Conservation (phyloP, 352 stramenopile species). For the Nothophytophthora sp. region DNA sequence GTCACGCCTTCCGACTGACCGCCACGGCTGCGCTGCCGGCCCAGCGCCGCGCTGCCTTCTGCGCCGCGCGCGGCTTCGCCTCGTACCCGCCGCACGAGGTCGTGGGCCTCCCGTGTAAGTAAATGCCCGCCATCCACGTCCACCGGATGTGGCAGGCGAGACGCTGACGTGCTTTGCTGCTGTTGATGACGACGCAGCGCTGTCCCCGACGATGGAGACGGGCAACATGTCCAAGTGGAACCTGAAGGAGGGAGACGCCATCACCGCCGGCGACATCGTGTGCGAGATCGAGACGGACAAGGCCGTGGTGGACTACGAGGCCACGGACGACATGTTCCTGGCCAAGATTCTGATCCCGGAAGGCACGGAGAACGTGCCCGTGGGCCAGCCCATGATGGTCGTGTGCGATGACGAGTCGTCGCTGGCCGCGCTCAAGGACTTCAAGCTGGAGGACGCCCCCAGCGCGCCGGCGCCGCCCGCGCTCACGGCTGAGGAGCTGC, state of each 20-base stretch:
- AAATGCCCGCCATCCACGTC: conserved; percentile 9
- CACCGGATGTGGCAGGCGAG: not conserved
- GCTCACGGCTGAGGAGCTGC: conserved; percentile 62
- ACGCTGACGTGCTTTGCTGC: conserved; percentile 1
- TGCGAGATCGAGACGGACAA: conserved; percentile 99
- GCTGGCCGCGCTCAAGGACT: conserved; percentile 71
- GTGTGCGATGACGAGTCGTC: conserved; percentile 91
- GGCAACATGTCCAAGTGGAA: conserved; percentile 97
- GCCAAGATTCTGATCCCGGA: conserved; percentile 96
- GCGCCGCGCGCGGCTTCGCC: conserved; percentile 49
- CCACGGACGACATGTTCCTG: conserved; percentile 96
- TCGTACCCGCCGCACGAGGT: conserved; percentile 83
- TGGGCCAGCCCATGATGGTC: conserved; percentile 96
- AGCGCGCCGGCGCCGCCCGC: conserved; percentile 30
- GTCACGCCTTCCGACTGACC: conserved; percentile 54
- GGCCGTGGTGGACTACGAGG: conserved; percentile 98
- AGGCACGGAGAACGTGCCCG: conserved; percentile 88
- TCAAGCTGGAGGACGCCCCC: conserved; percentile 61
- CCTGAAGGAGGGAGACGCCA: conserved; percentile 91
- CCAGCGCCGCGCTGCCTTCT: conserved; percentile 37
- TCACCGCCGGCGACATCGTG: conserved; percentile 94
- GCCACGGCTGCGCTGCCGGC: conserved; percentile 26
- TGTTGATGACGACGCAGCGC: conserved; percentile 42
- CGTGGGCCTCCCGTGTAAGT: conserved; percentile 70
- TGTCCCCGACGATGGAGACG: conserved; percentile 98